Evolutionary conservation across 495 filamentous ascomycete genomes (phyloP), one percentile per base, ranked within the genome.

Genomic region (Penicillium roqueforti): DNA sequence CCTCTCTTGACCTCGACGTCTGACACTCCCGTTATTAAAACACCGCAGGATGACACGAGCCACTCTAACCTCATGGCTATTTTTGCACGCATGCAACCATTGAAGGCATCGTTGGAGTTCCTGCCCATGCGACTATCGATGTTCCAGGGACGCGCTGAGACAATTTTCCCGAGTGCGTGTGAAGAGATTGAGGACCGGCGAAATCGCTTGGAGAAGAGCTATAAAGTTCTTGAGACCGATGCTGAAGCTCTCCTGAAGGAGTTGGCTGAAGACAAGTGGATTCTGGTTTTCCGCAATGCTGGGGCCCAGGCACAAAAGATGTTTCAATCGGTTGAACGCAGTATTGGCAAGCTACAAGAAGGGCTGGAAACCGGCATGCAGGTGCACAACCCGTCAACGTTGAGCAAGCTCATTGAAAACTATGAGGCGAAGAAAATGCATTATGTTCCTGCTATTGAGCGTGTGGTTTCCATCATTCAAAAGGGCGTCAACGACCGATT

Each of bases 391-490:
- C 80, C 80, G 19, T 73, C 82, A 0, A 70, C 74, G 1, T 77
- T 91, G 61, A 78, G 79, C 48, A 92, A 90, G 70, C 91, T 87
- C 65, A 84, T 95, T 20, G 91, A 96, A 70, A 95, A 79, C 53
- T 97, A 95, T 70, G 91, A 97, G 70, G 88, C 89, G 22, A 98
- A 97, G 76, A 95, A 91, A 68, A 83, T 83, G 56, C 92, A 97
- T 67, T 98, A 97, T 65, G 86, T 91, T 6, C 88, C 90, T n/a
- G 90, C 93, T 3, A 95, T 98, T 60, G 89, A 92, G 65, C 83
- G 90, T 41, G 89, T 97, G 11, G 72, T 97, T 38, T 80, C 82
- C 18, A 93, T 97, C 66, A 96, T 97, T 40, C 89, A 93, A 55
- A 92, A 90, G 63, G 93, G 92, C 18, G 85, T 97, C 56, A 87